These are phyloP conservation scores for Candida tropicalis DNA, from an alignment of 1,139 yeast genomes.

Conservation along the genomic window DNA sequence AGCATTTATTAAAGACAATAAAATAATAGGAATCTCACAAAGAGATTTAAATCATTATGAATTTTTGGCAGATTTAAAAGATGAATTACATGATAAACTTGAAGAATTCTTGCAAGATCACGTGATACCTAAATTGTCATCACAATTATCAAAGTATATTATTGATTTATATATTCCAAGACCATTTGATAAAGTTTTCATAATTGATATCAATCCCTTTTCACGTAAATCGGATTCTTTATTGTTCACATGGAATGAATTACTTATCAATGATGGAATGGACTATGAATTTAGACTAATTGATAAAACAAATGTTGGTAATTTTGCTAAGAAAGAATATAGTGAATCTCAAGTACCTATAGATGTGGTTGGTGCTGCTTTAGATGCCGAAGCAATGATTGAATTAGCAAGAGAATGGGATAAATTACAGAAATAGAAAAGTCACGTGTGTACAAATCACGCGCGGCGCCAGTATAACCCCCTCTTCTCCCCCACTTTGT, in stretches of 20 bases:
- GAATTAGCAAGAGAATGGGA: conserved; percentile 67
- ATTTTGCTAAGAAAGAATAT: conserved; percentile 80
- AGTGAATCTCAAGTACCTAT: conserved; percentile 90
- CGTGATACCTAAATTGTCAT: conserved; percentile 51
- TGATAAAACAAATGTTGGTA: conserved; percentile 63
- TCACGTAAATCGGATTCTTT: conserved; percentile 74
- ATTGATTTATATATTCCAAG: conserved; percentile 83
- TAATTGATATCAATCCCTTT: conserved; percentile 88
- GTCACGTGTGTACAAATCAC: too few relatives aligned
- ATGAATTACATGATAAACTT: conserved; percentile 49
- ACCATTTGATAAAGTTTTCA: conserved; percentile 63
- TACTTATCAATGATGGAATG: conserved; percentile 30
- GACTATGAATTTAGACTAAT: conserved; percentile 59
- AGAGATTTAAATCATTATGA: conserved; percentile 83
- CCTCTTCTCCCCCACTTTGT: background rate
- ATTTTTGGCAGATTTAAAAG: conserved; percentile 54
- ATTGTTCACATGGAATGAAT: conserved; percentile 83
- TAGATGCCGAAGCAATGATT: conserved; percentile 62
- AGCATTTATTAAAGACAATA: conserved; percentile 67
- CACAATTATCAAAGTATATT: conserved; percentile 41
- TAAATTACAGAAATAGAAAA: conserved; percentile 14
- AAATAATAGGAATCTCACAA: conserved; percentile 75
- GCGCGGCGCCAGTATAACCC: too few relatives aligned
- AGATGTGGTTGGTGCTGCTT: conserved; percentile 84
- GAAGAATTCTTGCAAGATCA: conserved; percentile 54